Evolutionary conservation across 2,329 filamentous ascomycete species (phyloP).

Genomic region (Penicillium capsulatum): DNA sequence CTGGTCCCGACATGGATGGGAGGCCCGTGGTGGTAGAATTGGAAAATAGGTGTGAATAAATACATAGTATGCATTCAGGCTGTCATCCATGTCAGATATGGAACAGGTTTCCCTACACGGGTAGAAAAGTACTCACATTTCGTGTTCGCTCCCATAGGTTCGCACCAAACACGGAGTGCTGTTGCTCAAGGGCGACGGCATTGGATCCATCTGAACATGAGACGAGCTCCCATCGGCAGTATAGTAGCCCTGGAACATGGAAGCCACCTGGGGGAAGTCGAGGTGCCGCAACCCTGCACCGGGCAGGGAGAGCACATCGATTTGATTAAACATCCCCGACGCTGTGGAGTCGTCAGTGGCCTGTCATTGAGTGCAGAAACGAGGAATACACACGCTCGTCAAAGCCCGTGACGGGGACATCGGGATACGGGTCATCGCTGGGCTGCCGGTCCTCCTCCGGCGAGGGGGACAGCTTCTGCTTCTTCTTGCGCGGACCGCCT

Average conservation of each 20-base stretch:
- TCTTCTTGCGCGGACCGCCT: slow-evolving; percentile 44
- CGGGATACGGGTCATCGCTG: too few relatives aligned
- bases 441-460: slow-evolving; percentile 25
- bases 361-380: slow-evolving; percentile 1
- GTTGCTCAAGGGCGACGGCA: slow-evolving; percentile 26
- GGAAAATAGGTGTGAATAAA: slow-evolving; percentile 47
- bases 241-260: slow-evolving; percentile 39
- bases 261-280: slow-evolving; percentile 37
- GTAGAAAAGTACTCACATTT: slow-evolving; percentile 33
- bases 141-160: slow-evolving; percentile 39
- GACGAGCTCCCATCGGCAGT: slow-evolving; percentile 22
- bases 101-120: not conserved
- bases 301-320: slow-evolving; percentile 39
- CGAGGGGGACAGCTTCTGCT: slow-evolving; percentile 24
- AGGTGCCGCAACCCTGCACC: slow-evolving; percentile 40
- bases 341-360: slow-evolving; percentile 24
- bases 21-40: slow-evolving; percentile 39
- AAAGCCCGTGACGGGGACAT: slow-evolving; percentile 25
- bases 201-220: slow-evolving; percentile 27
- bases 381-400: slow-evolving; percentile 30
- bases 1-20: slow-evolving; percentile 28
- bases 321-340: slow-evolving; percentile 38
- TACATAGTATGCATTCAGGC: slow-evolving; percentile 45
- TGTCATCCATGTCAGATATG: slow-evolving; percentile 18
- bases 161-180: slow-evolving; percentile 32